Evolutionary conservation across 148 eudicot genomes (phyloP), one percentile per base, ranked within the genome.

Genomic region (Amaranthus palmeri): DNA sequence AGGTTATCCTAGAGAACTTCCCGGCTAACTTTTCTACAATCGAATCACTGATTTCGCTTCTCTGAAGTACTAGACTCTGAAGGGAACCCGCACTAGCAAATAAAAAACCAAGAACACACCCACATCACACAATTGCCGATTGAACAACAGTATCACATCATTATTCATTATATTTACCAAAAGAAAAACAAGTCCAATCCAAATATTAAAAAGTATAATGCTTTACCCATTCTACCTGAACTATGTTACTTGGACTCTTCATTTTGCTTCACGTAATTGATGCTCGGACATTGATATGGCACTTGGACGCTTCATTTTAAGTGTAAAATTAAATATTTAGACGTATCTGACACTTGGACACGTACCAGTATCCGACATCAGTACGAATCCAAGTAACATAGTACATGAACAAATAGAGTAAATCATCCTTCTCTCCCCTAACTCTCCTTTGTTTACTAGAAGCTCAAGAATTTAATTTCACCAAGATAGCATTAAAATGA

Each of bases 31-130:
- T 81, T 65, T 86, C 87, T 4, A 88, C 83, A 53, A 90, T 83
- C 15, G 84, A 53, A 61, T 87, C 96, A 51, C 77, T 85, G 55
- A 90, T 81, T 18, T 79, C 70, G 79, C 88, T 84, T 76, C 92
- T 87, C 25, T 81, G 85, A 5, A 90, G 74, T 54, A 73, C 69
- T 76, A 90, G 70, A 9, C 76, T 80, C 72, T 70, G 88, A 60
- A 90, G 83, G 3, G 92, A 85, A 49, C 77, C 77, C 9, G 96
- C 86, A 72, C 96, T 90, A 56, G 67, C 74, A 85, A 74, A 75
- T 42, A 61, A 70, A 67, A 50, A 48, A 54, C 18, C 12, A 79
- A 75, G 56, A 72, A 47, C 43, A 67, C 14, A 60, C 49, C 54
- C 74, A 43, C 10, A 73, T 67, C 76, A 56, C 46, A 72, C 42